These are phyloP conservation scores for Auricularia sp. DNA, from an alignment of 768 basidiomycete species.

Conservation along the genomic window DNA sequence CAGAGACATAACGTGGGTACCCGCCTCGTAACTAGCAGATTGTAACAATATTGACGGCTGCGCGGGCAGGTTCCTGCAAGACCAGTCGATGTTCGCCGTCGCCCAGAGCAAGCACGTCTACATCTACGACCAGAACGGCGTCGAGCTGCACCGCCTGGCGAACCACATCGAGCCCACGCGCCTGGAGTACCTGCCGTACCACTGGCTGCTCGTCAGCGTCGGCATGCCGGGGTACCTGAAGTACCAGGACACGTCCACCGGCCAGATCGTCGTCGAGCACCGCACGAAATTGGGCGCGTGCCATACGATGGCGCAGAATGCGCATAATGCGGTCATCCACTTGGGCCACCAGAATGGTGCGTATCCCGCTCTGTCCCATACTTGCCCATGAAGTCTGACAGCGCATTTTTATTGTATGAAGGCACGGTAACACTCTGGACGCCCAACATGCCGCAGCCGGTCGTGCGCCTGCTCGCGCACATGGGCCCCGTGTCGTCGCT, in stretches of 20 bases:
- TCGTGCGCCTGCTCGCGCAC: slow-evolving; percentile 86
- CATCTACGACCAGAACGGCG: slow-evolving; percentile 89
- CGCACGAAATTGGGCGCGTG: slow-evolving; percentile 85
- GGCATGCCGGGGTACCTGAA: slow-evolving; percentile 71
- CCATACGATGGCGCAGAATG: slow-evolving; percentile 78
- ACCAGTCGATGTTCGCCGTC: slow-evolving; percentile 87
- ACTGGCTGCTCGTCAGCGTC: slow-evolving; percentile 82
- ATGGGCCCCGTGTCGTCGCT: slow-evolving; percentile 75
- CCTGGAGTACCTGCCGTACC: slow-evolving; percentile 89
- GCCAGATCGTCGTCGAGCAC: slow-evolving; percentile 74
- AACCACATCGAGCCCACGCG: slow-evolving; percentile 81
- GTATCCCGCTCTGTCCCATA: too few species aligned
- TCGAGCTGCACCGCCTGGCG: slow-evolving; percentile 81
- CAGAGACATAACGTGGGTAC: slow-evolving; percentile 76
- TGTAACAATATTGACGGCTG: too few species aligned
- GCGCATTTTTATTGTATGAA: too few species aligned
- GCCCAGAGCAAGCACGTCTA: slow-evolving; percentile 95
- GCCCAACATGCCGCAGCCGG: slow-evolving; percentile 84
- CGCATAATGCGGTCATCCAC: slow-evolving; percentile 87
- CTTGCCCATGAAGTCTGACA: too few species aligned
- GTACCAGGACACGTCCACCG: slow-evolving; percentile 96
- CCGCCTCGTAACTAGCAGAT: too few species aligned
- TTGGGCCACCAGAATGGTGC: slow-evolving; percentile 82
- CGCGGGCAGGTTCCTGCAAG: slow-evolving; percentile 67
- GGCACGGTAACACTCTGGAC: slow-evolving; percentile 93